Evolutionary conservation across 169 alveolate genomes (phyloP).

Genomic region (Perkinsus marinus): DNA sequence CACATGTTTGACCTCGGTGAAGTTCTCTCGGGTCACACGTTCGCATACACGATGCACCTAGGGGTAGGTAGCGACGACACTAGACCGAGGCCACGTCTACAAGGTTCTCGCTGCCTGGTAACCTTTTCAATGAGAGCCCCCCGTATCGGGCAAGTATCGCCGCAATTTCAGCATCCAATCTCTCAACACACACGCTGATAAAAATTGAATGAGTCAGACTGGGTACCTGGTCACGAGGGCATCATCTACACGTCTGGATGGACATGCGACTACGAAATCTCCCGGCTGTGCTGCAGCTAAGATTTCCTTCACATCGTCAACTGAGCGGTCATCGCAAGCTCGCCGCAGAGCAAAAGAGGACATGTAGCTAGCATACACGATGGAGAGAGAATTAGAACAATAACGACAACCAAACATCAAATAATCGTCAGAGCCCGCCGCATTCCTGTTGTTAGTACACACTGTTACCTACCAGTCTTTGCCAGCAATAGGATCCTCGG

Average conservation of each 20-base stretch:
- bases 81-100: neutral
- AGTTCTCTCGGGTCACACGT: neutral
- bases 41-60: neutral
- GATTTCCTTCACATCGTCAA: neutral
- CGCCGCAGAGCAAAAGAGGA: neutral
- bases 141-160: neutral
- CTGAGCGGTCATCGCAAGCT: neutral
- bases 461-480: neutral
- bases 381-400: too few relatives aligned
- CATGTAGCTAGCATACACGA: too few relatives aligned
- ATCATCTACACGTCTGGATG: neutral
- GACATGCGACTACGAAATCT: neutral
- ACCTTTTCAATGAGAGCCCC: neutral
- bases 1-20: neutral
- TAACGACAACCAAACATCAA: too few relatives aligned
- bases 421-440: too few relatives aligned
- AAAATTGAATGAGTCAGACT: neutral
- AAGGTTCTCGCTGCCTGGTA: neutral
- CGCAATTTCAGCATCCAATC: neutral
- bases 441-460: too few relatives aligned
- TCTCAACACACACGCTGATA: neutral
- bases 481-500: neutral
- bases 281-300: neutral
- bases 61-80: neutral
- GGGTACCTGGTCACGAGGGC: neutral